These are phyloP conservation scores for Neocucurbitaria cava DNA, from an alignment of 2,329 filamentous ascomycete genomes.

Conservation along the genomic window DNA sequence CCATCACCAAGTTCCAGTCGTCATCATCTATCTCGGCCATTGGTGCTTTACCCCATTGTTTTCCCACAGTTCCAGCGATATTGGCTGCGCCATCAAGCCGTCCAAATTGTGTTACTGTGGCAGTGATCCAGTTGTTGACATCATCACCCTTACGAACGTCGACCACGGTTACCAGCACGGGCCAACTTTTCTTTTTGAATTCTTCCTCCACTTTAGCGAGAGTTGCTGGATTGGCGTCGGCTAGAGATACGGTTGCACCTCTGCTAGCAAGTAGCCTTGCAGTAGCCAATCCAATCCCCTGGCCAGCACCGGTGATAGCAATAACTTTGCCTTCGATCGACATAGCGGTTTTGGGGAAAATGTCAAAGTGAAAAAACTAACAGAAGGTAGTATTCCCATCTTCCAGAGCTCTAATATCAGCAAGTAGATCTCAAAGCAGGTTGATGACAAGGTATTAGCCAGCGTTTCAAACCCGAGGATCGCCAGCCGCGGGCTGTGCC, in stretches of 20 bases:
- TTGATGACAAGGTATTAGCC: no score
- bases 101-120: conserved; percentile 42
- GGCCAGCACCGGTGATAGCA: conserved; percentile 12
- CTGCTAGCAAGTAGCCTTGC: conserved; percentile 53
- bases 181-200: background rate
- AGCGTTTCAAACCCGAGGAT: no score
- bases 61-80: conserved; percentile 41
- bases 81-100: conserved; percentile 50
- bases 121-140: conserved; percentile 50
- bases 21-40: no score
- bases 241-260: background rate
- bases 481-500: no score
- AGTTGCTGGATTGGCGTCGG: background rate
- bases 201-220: background rate
- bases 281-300: conserved; percentile 56
- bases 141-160: conserved; percentile 53
- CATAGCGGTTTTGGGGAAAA: no score
- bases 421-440: no score
- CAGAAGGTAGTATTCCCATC: no score
- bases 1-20: conserved; percentile 9
- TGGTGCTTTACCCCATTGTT: no score
- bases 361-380: no score
- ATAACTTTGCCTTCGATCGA: conserved; percentile 3
- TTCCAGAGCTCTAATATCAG: no score
- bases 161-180: background rate